These are phyloP conservation scores for Vitellaria paradoxa DNA, from an alignment of 179 eudicot genomes.

Conservation along the genomic window DNA sequence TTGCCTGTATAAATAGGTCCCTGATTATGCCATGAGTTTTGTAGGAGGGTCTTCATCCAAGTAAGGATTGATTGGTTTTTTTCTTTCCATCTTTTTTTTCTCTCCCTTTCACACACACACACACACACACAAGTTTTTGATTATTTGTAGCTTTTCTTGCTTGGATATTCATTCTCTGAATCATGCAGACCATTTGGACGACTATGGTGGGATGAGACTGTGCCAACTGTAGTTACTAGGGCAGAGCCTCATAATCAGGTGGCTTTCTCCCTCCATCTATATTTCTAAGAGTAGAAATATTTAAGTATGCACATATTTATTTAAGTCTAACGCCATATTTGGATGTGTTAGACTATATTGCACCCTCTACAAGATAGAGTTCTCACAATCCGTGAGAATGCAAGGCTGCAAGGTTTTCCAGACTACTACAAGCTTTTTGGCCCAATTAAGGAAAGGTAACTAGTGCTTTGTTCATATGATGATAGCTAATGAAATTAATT, in stretches of 20 bases:
- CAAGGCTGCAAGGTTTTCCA: constrained; percentile 74
- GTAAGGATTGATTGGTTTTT: constrained; percentile 18
- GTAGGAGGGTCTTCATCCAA: constrained; percentile 35
- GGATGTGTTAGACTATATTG: constrained; percentile 28
- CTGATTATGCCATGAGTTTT: constrained; percentile 48
- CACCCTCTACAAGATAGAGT: constrained; percentile 82
- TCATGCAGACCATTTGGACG: constrained; percentile 49
- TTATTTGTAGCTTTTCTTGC: background rate
- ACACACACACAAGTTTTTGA: background rate
- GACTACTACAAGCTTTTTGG: constrained; percentile 63
- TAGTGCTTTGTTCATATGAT: background rate
- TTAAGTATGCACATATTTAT: background rate
- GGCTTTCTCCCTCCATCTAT: background rate
- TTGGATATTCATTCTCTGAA: background rate
- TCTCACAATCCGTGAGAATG: constrained; percentile 74
- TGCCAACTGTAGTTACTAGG: constrained; percentile 45
- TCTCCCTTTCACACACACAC: background rate
- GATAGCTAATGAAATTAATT: background rate
- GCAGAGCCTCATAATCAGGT: constrained; percentile 63
- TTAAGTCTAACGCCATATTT: background rate
- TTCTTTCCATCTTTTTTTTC: background rate
- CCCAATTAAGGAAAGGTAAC: constrained; percentile 59
- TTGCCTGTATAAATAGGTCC: constrained; percentile 29
- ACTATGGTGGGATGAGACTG: constrained; percentile 57
- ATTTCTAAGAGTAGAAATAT: background rate